Evolutionary conservation across 495 filamentous ascomycete genomes (phyloP).

Genomic region (Podospora anserina): DNA sequence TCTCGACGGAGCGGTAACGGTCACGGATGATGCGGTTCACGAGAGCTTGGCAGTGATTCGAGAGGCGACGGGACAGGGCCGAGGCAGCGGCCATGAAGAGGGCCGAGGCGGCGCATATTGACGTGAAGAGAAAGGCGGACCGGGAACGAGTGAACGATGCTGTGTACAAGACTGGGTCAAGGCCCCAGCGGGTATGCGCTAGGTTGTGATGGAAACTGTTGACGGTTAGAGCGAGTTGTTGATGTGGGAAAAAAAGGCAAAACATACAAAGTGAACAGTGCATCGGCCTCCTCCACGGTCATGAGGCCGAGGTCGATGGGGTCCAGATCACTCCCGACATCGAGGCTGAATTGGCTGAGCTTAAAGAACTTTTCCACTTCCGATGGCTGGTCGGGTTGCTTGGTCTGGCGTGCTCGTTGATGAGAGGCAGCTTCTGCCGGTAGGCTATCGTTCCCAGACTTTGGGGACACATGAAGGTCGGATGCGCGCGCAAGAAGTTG

Average conservation of each 20-base stretch:
- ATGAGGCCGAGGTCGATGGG: conserved; percentile 65
- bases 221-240: neutral
- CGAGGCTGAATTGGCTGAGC: conserved; percentile 56
- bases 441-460: conserved; percentile 23
- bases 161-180: conserved; percentile 63
- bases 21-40: conserved; percentile 57
- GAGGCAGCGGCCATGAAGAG: conserved; percentile 61
- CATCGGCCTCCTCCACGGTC: conserved; percentile 58
- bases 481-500: conserved; percentile 68
- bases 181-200: conserved; percentile 70
- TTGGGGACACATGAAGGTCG: conserved; percentile 59
- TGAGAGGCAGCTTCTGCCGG: conserved; percentile 25
- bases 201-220: conserved; percentile 65
- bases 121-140: conserved; percentile 69
- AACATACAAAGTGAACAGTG: conserved; percentile 61
- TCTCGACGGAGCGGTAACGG: conserved; percentile 65
- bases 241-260: no score
- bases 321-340: conserved; percentile 60
- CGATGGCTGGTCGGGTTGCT: conserved; percentile 29
- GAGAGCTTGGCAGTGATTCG: conserved; percentile 60
- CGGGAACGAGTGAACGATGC: conserved; percentile 60
- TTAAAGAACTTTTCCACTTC: conserved; percentile 57
- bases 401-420: conserved; percentile 23
- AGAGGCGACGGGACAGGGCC: conserved; percentile 60
- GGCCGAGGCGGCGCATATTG: conserved; percentile 61